Conservation (phyloP, 2,329 filamentous ascomycete species). For the Penicillium brasilianum region DNA sequence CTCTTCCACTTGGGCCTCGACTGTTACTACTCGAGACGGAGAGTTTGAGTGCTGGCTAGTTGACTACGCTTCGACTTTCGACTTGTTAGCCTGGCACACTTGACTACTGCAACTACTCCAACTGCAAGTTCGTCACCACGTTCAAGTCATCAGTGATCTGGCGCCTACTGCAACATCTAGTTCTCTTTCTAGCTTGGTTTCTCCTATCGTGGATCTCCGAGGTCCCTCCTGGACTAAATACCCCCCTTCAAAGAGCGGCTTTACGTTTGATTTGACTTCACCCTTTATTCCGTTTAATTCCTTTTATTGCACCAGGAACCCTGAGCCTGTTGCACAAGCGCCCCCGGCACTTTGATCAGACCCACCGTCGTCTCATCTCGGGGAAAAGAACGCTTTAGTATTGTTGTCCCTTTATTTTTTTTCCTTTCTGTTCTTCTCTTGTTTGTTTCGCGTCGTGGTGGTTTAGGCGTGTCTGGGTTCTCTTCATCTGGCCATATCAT, state of each 20-base stretch:
- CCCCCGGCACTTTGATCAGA: constrained; percentile 35
- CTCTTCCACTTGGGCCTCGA: constrained; percentile 2
- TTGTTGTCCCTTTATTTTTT: constrained; percentile 13
- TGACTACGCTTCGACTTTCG: constrained; percentile 3
- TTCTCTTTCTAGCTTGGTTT: not conserved
- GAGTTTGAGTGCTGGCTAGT: not conserved
- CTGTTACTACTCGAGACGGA: not conserved
- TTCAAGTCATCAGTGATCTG: not conserved
- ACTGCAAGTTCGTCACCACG: not conserved
- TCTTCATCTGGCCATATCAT: not conserved
- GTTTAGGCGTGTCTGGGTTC: constrained; percentile 12
- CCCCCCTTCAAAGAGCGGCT: not conserved
- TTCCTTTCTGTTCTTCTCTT: constrained; percentile 5
- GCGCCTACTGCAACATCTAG: constrained; percentile 8
- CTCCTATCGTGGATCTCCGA: constrained; percentile 8
- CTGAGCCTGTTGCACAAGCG: constrained; percentile 35
- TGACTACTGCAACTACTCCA: constrained; percentile 2
- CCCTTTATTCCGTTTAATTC: constrained; percentile 32
- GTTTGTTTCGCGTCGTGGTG: constrained; percentile 12
- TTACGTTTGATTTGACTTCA: constrained; percentile 23
- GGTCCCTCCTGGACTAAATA: not conserved
- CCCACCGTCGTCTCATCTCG: constrained; percentile 36
- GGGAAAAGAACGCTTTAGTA: constrained; percentile 20
- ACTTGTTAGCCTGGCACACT: not conserved
- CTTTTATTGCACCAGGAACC: constrained; percentile 32